These are phyloP conservation scores for Colletotrichum phormii DNA, from an alignment of 2,329 filamentous ascomycete species.

Conservation along the genomic window DNA sequence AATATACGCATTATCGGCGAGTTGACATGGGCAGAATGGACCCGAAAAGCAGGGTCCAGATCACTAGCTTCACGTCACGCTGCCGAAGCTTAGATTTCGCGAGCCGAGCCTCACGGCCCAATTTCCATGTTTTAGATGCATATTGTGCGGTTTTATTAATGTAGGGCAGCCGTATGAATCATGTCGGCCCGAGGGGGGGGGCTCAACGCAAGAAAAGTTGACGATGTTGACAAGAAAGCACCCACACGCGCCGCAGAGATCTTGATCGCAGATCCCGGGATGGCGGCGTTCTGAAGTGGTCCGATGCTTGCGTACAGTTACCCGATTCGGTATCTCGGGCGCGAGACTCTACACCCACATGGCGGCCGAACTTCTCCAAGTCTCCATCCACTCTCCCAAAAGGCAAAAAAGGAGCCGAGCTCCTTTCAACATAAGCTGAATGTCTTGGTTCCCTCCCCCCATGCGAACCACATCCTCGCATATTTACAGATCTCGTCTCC, in stretches of 20 bases:
- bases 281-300: neutral
- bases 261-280: neutral
- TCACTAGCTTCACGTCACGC: neutral
- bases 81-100: neutral
- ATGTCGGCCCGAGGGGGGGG: neutral
- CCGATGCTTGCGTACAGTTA: neutral
- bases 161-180: neutral
- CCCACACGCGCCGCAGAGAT: neutral
- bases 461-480: no score
- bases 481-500: neutral
- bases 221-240: neutral
- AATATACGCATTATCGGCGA: no score
- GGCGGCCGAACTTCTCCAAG: neutral
- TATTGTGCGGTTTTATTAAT: neutral
- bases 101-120: neutral
- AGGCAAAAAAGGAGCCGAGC: constrained; percentile 6
- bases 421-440: neutral
- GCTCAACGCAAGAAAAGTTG: neutral
- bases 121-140: neutral
- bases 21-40: neutral
- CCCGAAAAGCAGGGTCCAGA: neutral
- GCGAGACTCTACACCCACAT: neutral
- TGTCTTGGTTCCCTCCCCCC: no score
- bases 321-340: constrained; percentile 25
- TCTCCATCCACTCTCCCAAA: constrained; percentile 19